Conservation (phyloP, 2,329 filamentous ascomycete genomes). For the Talaromyces sp. region DNA sequence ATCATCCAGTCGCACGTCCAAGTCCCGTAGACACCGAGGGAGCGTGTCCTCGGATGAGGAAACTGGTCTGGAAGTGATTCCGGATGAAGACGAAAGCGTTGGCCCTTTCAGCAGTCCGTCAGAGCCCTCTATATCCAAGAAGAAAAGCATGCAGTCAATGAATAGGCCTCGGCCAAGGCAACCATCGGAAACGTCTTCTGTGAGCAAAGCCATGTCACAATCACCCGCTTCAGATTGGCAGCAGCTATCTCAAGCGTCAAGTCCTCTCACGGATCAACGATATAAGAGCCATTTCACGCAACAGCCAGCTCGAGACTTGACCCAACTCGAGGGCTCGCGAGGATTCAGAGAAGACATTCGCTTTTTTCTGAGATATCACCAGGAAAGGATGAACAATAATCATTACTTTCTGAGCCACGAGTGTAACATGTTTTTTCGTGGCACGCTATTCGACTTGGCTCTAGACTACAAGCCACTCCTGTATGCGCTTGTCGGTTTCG, state of each 20-base stretch:
- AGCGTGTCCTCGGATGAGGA: conserved; percentile 48
- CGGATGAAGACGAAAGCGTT: conserved; percentile 37
- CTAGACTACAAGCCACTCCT: conserved; percentile 73
- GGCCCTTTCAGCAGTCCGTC: conserved; percentile 20
- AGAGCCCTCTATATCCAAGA: conserved; percentile 21
- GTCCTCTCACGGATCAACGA: neutral
- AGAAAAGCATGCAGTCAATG: conserved; percentile 24
- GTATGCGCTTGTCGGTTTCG: conserved; percentile 80
- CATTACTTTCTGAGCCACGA: conserved; percentile 77
- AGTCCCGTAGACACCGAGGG: conserved; percentile 38
- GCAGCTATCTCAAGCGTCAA: conserved; percentile 26
- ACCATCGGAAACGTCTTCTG: conserved; percentile 30
- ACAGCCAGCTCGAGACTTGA: conserved; percentile 16
- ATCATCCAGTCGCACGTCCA: conserved; percentile 37
- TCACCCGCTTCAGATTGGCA: conserved; percentile 48
- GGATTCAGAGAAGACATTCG: conserved; percentile 59
- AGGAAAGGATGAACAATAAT: conserved; percentile 68
- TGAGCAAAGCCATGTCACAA: conserved; percentile 39
- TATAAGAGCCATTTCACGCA: conserved; percentile 4
- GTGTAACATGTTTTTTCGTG: conserved; percentile 65
- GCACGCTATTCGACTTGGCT: conserved; percentile 65
- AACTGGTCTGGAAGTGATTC: conserved; percentile 37
- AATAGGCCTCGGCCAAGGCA: conserved; percentile 22
- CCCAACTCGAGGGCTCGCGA: conserved; percentile 18
- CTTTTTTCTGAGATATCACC: conserved; percentile 73